phyloP scores from a whole-genome alignment of 177 flowering plant genomes.

The Vitis hybrid region DNA sequence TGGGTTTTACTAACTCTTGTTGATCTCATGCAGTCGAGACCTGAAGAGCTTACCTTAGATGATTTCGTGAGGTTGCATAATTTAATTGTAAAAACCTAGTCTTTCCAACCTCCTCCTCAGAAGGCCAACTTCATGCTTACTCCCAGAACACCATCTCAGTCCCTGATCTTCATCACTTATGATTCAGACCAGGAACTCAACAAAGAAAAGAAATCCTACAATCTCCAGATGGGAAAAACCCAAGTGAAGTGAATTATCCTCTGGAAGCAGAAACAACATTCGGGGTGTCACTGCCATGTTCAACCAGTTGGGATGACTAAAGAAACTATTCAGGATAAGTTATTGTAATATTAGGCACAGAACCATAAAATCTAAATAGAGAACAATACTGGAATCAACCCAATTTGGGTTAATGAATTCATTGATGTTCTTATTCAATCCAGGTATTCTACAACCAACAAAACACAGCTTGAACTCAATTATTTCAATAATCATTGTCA shows the following conservation, averaged over 20 bases:
- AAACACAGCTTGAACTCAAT: neutral
- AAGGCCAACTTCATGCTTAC: neutral
- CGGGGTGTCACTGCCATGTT: neutral
- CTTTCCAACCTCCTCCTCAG: neutral
- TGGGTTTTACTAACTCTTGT: neutral
- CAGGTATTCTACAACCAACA: neutral
- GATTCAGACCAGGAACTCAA: neutral
- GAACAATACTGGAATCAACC: too few relatives aligned
- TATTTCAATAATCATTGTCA: neutral
- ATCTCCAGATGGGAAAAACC: neutral
- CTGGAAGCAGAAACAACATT: neutral
- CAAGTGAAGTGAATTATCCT: neutral
- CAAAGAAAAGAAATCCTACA: neutral
- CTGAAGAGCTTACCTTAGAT: constrained; percentile 84
- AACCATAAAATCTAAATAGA: too few relatives aligned
- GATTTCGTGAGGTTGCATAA: constrained; percentile 86
- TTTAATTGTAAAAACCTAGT: constrained; percentile 38
- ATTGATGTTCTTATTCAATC: too few relatives aligned
- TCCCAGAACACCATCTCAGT: neutral
- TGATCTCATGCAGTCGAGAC: constrained; percentile 58
- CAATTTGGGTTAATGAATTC: too few relatives aligned
- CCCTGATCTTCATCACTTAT: neutral
- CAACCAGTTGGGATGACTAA: neutral
- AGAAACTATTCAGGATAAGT: too few relatives aligned
- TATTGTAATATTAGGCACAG: too few relatives aligned